Conservation (phyloP, 257 asterid genomes). For the Misopates orontium region DNA sequence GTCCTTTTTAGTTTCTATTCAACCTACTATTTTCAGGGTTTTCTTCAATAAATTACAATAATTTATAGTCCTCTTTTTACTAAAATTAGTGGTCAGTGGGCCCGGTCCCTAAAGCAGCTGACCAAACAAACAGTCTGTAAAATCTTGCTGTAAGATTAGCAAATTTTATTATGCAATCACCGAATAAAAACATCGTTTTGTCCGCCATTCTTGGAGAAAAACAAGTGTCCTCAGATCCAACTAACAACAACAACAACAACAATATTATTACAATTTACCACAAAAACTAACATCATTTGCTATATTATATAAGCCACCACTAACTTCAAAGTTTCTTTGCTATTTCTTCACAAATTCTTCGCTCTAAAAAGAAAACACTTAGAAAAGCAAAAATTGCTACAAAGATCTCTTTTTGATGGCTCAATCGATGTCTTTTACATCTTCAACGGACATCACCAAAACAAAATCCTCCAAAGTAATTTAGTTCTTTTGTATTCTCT, state of each 20-base stretch:
- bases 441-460: conserved; percentile 28
- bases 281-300: background rate
- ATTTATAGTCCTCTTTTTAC: too few species aligned
- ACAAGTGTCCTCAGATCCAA: conserved; percentile 37
- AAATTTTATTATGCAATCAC: too few species aligned
- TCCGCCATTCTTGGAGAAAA: conserved; percentile 52
- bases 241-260: conserved; percentile 1
- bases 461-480: conserved; percentile 37
- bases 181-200: conserved; percentile 38
- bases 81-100: too few species aligned
- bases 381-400: too few species aligned
- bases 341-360: conserved; percentile 8
- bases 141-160: too few species aligned
- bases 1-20: too few species aligned
- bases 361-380: conserved; percentile 5
- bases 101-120: too few species aligned
- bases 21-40: too few species aligned
- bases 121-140: too few species aligned
- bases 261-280: background rate
- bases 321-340: background rate
- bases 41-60: too few species aligned
- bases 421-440: conserved; percentile 28
- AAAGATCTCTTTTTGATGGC: conserved; percentile 37
- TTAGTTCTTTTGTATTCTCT: background rate
- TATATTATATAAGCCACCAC: background rate